Evolutionary conservation across 805 yeast genomes (phyloP).

Genomic region (Starmerella vitae): DNA sequence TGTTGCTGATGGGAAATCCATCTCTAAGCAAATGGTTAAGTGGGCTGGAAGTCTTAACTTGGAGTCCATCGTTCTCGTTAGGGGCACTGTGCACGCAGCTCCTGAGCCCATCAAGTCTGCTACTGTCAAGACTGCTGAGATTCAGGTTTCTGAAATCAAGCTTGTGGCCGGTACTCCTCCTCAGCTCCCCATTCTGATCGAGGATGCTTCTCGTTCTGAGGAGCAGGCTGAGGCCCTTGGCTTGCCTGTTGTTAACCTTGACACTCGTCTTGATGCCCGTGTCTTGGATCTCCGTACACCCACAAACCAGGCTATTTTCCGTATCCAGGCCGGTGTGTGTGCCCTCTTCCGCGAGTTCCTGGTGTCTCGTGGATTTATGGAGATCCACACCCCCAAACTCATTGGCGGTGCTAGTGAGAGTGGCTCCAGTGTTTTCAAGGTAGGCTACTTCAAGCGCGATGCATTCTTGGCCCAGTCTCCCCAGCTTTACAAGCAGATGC

Average conservation of each 20-base stretch:
- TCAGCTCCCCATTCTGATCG: conserved; percentile 84
- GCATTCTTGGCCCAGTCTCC: conserved; percentile 97
- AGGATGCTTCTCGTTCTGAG: conserved; percentile 92
- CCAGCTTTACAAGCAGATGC: conserved; percentile 93
- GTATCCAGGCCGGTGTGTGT: conserved; percentile 81
- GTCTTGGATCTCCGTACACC: conserved; percentile 94
- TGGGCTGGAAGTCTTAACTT: conserved; percentile 79
- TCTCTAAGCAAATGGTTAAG: conserved; percentile 92
- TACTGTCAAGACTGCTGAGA: conserved; percentile 81
- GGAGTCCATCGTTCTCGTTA: conserved; percentile 84
- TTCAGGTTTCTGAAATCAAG: conserved; percentile 58
- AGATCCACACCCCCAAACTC: conserved; percentile 91
- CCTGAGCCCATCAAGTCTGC: conserved; percentile 81
- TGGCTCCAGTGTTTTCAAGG: conserved; percentile 93
- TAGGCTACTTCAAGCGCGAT: conserved; percentile 78
- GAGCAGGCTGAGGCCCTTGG: conserved; percentile 70
- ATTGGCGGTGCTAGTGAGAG: conserved; percentile 95
- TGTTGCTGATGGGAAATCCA: conserved; percentile 53
- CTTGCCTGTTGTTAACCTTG: conserved; percentile 87
- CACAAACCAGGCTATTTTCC: conserved; percentile 95
- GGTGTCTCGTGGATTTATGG: conserved; percentile 53
- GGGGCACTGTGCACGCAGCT: conserved; percentile 71
- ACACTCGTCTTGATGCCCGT: conserved; percentile 87
- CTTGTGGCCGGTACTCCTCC: conserved; percentile 80
- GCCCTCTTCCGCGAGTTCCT: conserved; percentile 81